Base-by-base conservation (phyloP, 768 basidiomycete species). In the Fomitopsis pulvina region DNA sequence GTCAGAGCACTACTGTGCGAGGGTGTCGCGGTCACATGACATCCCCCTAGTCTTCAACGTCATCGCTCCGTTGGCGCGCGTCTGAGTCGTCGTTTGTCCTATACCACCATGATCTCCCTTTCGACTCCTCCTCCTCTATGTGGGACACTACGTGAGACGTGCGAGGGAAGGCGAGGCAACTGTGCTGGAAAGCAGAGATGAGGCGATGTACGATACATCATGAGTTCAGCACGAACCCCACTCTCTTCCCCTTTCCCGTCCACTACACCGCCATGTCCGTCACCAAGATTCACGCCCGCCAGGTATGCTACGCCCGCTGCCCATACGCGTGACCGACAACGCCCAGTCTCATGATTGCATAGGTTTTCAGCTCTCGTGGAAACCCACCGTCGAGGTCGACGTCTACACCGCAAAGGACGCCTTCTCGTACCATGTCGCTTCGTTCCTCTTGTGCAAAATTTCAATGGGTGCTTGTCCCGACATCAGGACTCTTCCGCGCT, bases 351-450 rank as follows among this genome's bases (percentile, higher is more conserved):
- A 43, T 50, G 34, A 26, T 38, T 41, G 40, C 28, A 22, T 63
- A 97, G 95, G 94, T 98, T 83, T 98, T 96, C 69, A 94, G 97
- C 79, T 97, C 93, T 65, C 92, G 95, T 66, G 94, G 93, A 61
- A 93, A 97, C 80, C 92, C 90, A 95, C 93, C 63, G 91, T 96
- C 65, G 93, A 92, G 73, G 91, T 92, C 66, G 91, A 94, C 67
- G 72, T 94, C 63, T 66, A 78, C 79, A 97, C 94, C 54, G 78
- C 65, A 37, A 92, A 92, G 79, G 93, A 92, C n/a, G n/a, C n/a
- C n/a, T 89, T 62, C 60, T n/a, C 21, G 41, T 27, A 6, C 4
- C 4, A 12, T 22, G 5, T 12, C 22, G 14, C n/a, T 37, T 18
- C n/a, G n/a, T n/a, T 37, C 34, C 18, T 12, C 18, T 18, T 16